Base-by-base conservation (phyloP, 2,329 filamentous ascomycete species). In the Claviceps capensis region DNA sequence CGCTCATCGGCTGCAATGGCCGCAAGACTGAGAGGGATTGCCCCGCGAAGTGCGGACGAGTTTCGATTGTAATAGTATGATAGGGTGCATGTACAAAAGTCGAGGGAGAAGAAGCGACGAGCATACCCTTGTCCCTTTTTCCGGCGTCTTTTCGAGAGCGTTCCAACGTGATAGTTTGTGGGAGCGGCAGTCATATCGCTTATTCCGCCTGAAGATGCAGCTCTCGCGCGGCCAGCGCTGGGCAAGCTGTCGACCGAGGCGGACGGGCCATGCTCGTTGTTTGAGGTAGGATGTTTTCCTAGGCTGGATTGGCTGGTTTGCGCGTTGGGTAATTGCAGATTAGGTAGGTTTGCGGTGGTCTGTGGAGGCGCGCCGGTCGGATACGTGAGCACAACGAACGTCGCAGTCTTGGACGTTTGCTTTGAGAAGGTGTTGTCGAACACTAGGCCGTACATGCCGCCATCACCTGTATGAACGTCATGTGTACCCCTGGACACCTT, bases 381-480 rank as follows among this genome's bases (percentile, higher is more conserved):
- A 62, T 97, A 96, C 41, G 89, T 97, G 65, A 97, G 78, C 50
- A 98, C 80, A 38, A 96, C 90, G 62, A 98, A 88, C 7, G 91
- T 97, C 19, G 89, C 89, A 34, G 86, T 95, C 71, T 98, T 98
- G 50, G 90, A 93, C 43, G 86, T 84, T 67, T 85, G 87, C 71
- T 96, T 97, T 54, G 90, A 95, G 66, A 98, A 98, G 30, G 93
- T 98, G 64, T 98, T 98, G 78, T 98, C 93, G 63, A 98, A 95
- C 36, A 97, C 88, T 55, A 98, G 74, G 52, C 90, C 93, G 65
- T 95, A 98, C 81, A 95, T 96, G 63, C 93, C 93, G 23, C 83
- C 87, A 57, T 93, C 82, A 37, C 81, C 82, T 7, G 72, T 62
- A 0, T 73, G 72, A 23, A 97, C 87, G 63, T 95, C 86, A 65